Evolutionary conservation across 192 early-diverging fungal genomes (phyloP), one percentile per base, ranked within the genome.

Genomic region (Coemansia asiatica): DNA sequence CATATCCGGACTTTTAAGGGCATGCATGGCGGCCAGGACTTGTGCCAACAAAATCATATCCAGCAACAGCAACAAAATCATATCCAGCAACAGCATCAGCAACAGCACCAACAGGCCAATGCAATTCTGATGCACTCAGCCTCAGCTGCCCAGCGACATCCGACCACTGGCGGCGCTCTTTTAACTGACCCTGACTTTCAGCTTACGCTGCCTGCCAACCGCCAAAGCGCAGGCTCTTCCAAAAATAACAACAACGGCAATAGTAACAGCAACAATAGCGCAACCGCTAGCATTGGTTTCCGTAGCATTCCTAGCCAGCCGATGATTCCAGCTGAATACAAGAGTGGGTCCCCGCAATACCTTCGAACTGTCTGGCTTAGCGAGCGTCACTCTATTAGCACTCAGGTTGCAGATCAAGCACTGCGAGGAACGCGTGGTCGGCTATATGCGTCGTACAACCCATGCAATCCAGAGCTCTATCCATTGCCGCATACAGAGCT

Each of bases 401-500:
- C 58, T 21, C 64, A 47, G 8, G 10, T 29, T 7, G 21, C 61
- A 2, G 51, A 66, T 13, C n/a, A 16, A 12, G 26, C 47, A 29
- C 49, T 46, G 15, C 56, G 64, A 23, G 46, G 61, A 0, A 40
- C 31, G 56, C 67, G 64, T 36, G 40, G 60, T 27, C 67, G 64
- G 8, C 16, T 40, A 48, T 63, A 58, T 60, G 48, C 38, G 1
- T 59, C 64, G n/a, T 81, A 81, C 66, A 94, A 94, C 57, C 92
- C 93, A 6, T 91, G 85, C 72, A 93, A 91, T 44, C 89, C 91
- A 0, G 74, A 75, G 25, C 75, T 83, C 36, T 81, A 84, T 21
- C 64, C 79, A 26, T 75, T 83, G 6, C 82, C 83, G 26, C 83
- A 82, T 58, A 88, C 86, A 2, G 87, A 85, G 48, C 85, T 94